phyloP scores from a whole-genome alignment of 108 stramenopile genomes.

The Nitzschia sp. region DNA sequence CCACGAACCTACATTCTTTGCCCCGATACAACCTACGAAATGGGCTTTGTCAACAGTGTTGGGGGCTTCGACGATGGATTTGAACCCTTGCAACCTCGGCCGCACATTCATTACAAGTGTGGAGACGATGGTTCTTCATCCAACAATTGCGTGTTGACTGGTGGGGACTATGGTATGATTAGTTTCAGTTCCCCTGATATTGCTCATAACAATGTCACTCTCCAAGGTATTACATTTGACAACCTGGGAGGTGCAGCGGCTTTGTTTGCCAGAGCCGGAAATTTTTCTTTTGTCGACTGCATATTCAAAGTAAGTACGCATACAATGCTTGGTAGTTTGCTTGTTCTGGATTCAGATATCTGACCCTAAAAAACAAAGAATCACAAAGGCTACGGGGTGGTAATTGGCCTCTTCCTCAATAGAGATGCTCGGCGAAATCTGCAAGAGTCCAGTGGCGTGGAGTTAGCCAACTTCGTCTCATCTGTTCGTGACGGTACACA shows the following conservation, averaged over 20 bases:
- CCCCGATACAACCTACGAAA: constrained; percentile 25
- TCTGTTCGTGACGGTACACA: no score
- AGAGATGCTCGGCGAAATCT: background rate
- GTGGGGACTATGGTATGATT: constrained; percentile 26
- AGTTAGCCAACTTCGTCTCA: no score
- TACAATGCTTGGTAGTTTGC: background rate
- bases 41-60: constrained; percentile 17
- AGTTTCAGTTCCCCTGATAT: constrained; percentile 2
- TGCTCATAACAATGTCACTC: constrained; percentile 13
- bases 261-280: constrained; percentile 19
- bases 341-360: background rate
- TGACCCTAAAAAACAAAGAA: background rate
- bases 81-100: constrained; percentile 18
- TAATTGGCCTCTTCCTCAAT: background rate
- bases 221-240: constrained; percentile 37
- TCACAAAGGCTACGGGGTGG: constrained; percentile 1
- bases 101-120: constrained; percentile 34
- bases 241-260: background rate
- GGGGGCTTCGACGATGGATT: constrained; percentile 25
- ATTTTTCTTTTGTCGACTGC: constrained; percentile 34
- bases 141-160: constrained; percentile 33
- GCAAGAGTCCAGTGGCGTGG: background rate
- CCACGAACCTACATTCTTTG: constrained; percentile 26
- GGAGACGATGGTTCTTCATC: constrained; percentile 30
- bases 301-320: constrained; percentile 32